Conservation (phyloP, 2,329 filamentous ascomycete genomes). For the Nectriaceae sp. region DNA sequence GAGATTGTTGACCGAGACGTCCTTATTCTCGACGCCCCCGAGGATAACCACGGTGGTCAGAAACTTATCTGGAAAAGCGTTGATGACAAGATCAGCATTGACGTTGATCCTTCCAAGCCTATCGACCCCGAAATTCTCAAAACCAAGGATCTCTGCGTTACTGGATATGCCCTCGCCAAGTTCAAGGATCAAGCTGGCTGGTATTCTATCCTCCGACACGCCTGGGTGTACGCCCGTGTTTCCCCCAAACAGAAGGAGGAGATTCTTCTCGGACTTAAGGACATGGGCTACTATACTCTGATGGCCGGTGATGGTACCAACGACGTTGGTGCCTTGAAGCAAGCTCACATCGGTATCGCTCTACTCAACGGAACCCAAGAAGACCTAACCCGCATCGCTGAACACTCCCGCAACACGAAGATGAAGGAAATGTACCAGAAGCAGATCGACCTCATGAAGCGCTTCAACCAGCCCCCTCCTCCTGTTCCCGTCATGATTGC, state of each 20-base stretch:
- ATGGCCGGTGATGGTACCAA: slow-evolving; percentile 99
- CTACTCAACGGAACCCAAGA: slow-evolving; percentile 93
- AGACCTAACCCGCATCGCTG: slow-evolving; percentile 86
- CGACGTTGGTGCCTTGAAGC: slow-evolving; percentile 95
- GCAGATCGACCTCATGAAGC: slow-evolving; percentile 85
- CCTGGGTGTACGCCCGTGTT: slow-evolving; percentile 97
- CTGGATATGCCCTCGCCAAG: slow-evolving; percentile 88
- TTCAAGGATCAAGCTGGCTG: slow-evolving; percentile 81
- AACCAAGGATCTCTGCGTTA: slow-evolving; percentile 91
- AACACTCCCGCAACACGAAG: slow-evolving; percentile 90
- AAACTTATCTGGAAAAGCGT: slow-evolving; percentile 92
- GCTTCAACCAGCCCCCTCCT: slow-evolving; percentile 92
- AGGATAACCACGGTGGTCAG: slow-evolving; percentile 79
- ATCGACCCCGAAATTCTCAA: slow-evolving; percentile 80
- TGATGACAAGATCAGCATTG: slow-evolving; percentile 84
- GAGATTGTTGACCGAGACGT: slow-evolving; percentile 97
- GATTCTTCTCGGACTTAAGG: slow-evolving; percentile 93
- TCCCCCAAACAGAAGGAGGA: slow-evolving; percentile 99
- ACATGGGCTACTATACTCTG: slow-evolving; percentile 94
- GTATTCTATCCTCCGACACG: slow-evolving; percentile 76
- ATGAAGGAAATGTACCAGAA: slow-evolving; percentile 99
- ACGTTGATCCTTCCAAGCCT: slow-evolving; percentile 79
- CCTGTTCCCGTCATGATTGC: slow-evolving; percentile 91
- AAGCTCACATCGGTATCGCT: slow-evolving; percentile 95
- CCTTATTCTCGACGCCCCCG: slow-evolving; percentile 91